Percentiles rank a stretch among this genome's conserved stretches.
Conservation (phyloP, 2,329 filamentous ascomycete genomes). For the Diplodia corticola region DNA sequence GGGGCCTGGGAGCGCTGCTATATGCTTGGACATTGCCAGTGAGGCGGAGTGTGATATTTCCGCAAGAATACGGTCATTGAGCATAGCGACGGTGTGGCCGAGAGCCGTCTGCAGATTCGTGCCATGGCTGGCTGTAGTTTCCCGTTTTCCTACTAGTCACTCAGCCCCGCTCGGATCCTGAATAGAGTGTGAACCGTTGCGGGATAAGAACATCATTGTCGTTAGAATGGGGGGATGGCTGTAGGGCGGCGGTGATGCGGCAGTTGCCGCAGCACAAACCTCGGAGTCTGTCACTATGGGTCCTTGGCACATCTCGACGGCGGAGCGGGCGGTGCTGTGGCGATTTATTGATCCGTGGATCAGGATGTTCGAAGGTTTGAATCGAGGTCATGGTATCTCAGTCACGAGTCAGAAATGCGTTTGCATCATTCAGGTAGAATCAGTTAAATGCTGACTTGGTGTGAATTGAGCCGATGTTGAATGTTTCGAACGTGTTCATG, state of each 20-base stretch:
- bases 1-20: background rate
- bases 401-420: background rate
- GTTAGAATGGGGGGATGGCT: background rate
- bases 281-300: background rate
- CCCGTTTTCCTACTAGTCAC: background rate
- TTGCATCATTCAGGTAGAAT: background rate
- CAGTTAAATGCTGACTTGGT: background rate
- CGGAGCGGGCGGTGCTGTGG: background rate
- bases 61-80: background rate
- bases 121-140: background rate
- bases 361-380: background rate
- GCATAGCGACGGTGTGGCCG: background rate
- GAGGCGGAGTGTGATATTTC: background rate
- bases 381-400: fast-evolving
- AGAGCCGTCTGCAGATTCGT: background rate
- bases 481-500: background rate
- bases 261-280: background rate
- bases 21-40: background rate
- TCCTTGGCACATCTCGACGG: background rate
- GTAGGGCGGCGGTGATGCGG: background rate
- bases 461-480: background rate
- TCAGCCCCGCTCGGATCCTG: background rate
- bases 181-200: background rate
- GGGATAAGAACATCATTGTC: background rate
- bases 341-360: background rate